phyloP scores from a whole-genome alignment of 2,329 filamentous ascomycete species.

The Diplodia scrobiculata region DNA sequence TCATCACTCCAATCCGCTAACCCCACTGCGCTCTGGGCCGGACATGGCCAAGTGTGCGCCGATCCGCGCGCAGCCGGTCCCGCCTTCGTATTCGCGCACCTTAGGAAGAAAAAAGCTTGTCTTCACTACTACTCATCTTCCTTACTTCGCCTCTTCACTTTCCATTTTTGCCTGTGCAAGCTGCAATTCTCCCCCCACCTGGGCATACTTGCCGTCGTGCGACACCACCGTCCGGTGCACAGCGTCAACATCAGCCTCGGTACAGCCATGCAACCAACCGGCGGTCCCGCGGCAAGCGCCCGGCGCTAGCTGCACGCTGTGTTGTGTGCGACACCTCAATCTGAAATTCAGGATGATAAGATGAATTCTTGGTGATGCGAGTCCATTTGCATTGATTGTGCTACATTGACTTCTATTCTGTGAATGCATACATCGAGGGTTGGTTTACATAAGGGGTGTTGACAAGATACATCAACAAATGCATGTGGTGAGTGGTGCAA shows the following conservation, averaged over 20 bases:
- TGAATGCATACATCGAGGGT: constrained; percentile 21
- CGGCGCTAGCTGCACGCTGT: neutral
- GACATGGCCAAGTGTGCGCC: neutral
- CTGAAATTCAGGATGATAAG: constrained; percentile 2
- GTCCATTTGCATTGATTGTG: constrained; percentile 3
- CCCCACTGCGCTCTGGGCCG: constrained; percentile 5
- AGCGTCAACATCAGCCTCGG: constrained; percentile 6
- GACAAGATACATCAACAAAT: constrained; percentile 9
- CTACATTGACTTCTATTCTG: constrained; percentile 15
- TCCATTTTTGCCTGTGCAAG: neutral
- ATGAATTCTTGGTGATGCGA: neutral
- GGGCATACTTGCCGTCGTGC: neutral
- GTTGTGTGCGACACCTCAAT: constrained; percentile 4
- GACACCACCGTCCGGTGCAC: neutral
- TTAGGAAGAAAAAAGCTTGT: constrained; percentile 19
- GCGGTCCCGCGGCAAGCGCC: neutral
- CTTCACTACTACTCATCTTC: constrained; percentile 23
- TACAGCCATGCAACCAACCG: neutral
- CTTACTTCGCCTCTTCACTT: neutral
- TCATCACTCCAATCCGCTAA: neutral
- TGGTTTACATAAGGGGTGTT: constrained; percentile 13
- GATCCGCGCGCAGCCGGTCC: neutral
- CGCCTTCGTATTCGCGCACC: constrained; percentile 17
- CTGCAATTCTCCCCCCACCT: neutral
- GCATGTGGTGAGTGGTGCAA: constrained; percentile 15